Percentiles rank a stretch among this genome's conserved stretches.
These are phyloP conservation scores for Canna indica DNA, from an alignment of 176 grass and related monocot species.

Conservation along the genomic window DNA sequence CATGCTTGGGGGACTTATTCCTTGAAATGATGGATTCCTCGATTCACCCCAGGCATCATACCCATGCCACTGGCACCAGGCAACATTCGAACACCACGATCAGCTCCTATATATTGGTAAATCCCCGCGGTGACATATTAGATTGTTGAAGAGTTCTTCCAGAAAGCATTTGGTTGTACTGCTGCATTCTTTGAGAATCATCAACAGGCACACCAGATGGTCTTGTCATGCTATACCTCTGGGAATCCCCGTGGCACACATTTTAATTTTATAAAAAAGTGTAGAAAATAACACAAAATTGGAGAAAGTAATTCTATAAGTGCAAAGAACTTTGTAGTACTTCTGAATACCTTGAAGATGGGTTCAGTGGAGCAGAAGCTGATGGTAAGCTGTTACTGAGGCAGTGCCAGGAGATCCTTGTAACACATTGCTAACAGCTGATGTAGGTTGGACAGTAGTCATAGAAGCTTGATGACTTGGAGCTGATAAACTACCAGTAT, in stretches of 20 bases:
- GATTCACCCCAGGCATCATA: constrained; percentile 59
- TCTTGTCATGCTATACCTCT: constrained; percentile 61
- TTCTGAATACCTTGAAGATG: constrained; percentile 53
- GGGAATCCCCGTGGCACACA: constrained; percentile 40
- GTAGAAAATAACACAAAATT: background rate
- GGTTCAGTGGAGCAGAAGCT: constrained; percentile 46
- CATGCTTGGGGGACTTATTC: constrained; percentile 55
- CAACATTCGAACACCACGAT: constrained; percentile 62
- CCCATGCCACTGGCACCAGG: constrained; percentile 48
- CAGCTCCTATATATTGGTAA: constrained; percentile 56
- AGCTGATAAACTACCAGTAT: constrained; percentile 46
- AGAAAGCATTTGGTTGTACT: constrained; percentile 68
- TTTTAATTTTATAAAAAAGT: background rate
- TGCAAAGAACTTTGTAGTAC: constrained; percentile 8
- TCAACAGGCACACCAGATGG: constrained; percentile 43
- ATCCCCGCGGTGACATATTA: constrained; percentile 41
- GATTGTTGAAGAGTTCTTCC: constrained; percentile 70
- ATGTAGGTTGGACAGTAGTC: constrained; percentile 44
- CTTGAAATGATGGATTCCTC: constrained; percentile 49
- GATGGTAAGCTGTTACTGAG: constrained; percentile 43
- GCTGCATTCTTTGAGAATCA: constrained; percentile 55
- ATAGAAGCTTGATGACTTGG: constrained; percentile 48
- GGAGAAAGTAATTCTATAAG: constrained; percentile 7
- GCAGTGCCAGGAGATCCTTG: constrained; percentile 63
- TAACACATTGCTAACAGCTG: constrained; percentile 50